phyloP scores from a whole-genome alignment of 1,284 basidiomycete species.

The Cystobasidium sp. region DNA sequence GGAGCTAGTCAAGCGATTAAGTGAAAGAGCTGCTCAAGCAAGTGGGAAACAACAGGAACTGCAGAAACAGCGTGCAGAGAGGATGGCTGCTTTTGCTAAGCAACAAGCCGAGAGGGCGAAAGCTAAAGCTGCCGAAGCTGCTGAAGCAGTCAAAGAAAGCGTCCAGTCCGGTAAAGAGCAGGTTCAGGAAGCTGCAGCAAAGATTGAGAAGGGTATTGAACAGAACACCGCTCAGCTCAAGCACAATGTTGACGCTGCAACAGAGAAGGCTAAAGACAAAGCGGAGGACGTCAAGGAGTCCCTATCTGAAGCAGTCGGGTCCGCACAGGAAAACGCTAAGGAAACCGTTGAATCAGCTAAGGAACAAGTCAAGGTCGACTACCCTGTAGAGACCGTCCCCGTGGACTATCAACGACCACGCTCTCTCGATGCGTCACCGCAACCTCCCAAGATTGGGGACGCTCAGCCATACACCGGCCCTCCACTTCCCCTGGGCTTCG shows the following conservation, averaged over 20 bases:
- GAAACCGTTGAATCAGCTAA: conserved; percentile 24
- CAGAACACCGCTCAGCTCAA: conserved; percentile 56
- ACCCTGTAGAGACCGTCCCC: conserved; percentile 44
- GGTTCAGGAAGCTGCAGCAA: conserved; percentile 43
- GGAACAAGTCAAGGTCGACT: conserved; percentile 13
- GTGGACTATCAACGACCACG: conserved; percentile 51
- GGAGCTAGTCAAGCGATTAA: conserved; percentile 49
- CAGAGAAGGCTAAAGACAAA: conserved; percentile 48
- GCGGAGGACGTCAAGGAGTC: conserved; percentile 36
- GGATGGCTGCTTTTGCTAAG: conserved; percentile 56
- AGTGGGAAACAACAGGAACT: conserved; percentile 51
- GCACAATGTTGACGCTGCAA: conserved; percentile 48
- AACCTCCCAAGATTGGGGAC: conserved; percentile 48
- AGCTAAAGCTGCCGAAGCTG: conserved; percentile 49
- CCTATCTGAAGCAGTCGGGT: conserved; percentile 28
- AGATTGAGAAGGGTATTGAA: conserved; percentile 52
- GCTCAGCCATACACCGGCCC: conserved; percentile 65
- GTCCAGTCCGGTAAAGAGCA: conserved; percentile 34
- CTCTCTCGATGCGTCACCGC: conserved; percentile 50
- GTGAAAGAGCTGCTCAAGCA: conserved; percentile 54
- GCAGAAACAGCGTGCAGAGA: conserved; percentile 62
- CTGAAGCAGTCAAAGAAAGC: conserved; percentile 20
- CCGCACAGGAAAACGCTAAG: conserved; percentile 36
- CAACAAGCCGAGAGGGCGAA: conserved; percentile 53
- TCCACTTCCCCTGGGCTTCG: conserved; percentile 85